Evolutionary conservation across 805 yeast genomes (phyloP).

Genomic region (Wickerhamiella parazyma): DNA sequence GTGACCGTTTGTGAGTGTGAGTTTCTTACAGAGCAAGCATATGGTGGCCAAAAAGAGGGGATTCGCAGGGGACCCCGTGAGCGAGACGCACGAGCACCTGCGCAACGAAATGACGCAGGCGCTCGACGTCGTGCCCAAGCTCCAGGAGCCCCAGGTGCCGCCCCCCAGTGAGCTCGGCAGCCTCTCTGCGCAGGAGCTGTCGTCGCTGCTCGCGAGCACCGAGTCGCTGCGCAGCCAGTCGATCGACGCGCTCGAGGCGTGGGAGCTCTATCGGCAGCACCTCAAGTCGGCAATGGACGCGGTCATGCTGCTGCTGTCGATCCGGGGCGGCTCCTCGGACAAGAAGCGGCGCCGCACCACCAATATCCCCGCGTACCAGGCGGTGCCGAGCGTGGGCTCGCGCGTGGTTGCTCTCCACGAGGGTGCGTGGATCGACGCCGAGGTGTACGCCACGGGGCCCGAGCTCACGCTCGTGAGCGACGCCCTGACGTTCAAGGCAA

Average conservation of each 20-base stretch:
- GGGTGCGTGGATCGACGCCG: slow-evolving; percentile 93
- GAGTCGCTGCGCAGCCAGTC: not conserved
- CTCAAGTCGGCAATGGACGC: slow-evolving; percentile 19
- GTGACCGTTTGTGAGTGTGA: slow-evolving; percentile 20
- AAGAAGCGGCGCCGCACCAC: slow-evolving; percentile 16
- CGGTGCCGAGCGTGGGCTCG: slow-evolving; percentile 50
- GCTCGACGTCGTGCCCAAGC: not conserved
- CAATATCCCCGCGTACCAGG: not conserved
- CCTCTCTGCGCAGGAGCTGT: slow-evolving; percentile 6
- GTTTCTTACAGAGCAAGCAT: too few species aligned
- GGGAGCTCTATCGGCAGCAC: slow-evolving; percentile 17
- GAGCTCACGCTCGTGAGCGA: slow-evolving; percentile 37
- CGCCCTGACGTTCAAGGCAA: slow-evolving; percentile 59
- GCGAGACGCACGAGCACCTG: slow-evolving; percentile 7
- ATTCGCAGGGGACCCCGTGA: slow-evolving; percentile 8
- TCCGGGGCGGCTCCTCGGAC: slow-evolving; percentile 13
- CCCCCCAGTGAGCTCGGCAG: not conserved
- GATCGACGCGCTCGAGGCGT: slow-evolving; percentile 9
- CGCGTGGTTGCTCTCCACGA: slow-evolving; percentile 56
- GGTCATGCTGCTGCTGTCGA: slow-evolving; percentile 14
- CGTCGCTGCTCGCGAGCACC: not conserved
- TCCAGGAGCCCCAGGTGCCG: slow-evolving; percentile 2
- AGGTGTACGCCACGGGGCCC: slow-evolving; percentile 59
- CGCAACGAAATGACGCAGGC: slow-evolving; percentile 5
- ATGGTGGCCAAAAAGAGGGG: slow-evolving; percentile 3